phyloP scores from a whole-genome alignment of 208 protist genomes.

The Leishmania mexicana region DNA sequence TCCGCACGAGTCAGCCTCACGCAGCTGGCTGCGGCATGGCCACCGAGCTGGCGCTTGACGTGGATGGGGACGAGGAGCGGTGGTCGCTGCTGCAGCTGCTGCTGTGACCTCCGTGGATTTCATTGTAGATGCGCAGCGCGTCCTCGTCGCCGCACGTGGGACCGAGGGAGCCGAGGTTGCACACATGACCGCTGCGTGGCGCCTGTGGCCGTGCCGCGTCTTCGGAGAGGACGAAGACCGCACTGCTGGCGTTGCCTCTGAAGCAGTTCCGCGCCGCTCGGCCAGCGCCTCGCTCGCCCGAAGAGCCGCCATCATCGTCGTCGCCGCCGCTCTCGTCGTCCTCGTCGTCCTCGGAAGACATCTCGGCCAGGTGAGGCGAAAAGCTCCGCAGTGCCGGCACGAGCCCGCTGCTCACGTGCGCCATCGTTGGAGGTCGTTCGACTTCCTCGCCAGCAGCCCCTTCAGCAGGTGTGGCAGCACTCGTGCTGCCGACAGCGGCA shows the following conservation, averaged over 20 bases:
- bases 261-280: not conserved
- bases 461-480: not conserved
- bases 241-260: not conserved
- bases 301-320: not conserved
- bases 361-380: not conserved
- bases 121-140: constrained; percentile 43
- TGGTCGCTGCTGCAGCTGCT: constrained; percentile 2
- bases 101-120: constrained; percentile 43
- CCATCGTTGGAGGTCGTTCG: constrained; percentile 31
- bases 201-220: constrained; percentile 22
- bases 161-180: constrained; percentile 34
- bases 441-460: not conserved
- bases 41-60: not conserved
- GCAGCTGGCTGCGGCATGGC: not conserved
- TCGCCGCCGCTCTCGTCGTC: not conserved
- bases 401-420: constrained; percentile 23
- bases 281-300: not conserved
- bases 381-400: constrained; percentile 9
- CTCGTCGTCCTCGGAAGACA: constrained; percentile 2
- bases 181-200: constrained; percentile 25
- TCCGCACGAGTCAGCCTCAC: not conserved
- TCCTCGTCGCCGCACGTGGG: constrained; percentile 32
- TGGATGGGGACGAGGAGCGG: constrained; percentile 16
- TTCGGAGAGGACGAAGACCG: not conserved
- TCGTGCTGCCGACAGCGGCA: not conserved